Evolutionary conservation across 1,139 yeast species (phyloP).

Genomic region (Kodamaea suecica): DNA sequence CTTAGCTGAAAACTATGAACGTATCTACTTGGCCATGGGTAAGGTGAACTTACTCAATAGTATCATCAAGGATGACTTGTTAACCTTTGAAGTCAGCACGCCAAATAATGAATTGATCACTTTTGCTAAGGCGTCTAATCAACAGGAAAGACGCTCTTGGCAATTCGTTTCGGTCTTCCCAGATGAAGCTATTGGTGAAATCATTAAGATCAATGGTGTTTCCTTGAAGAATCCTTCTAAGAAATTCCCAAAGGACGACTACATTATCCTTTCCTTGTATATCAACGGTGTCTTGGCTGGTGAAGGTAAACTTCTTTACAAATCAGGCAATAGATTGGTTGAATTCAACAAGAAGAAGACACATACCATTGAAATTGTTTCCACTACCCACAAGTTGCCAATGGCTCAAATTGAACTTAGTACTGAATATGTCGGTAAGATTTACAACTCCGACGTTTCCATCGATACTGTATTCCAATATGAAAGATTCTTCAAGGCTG

Average conservation of each 20-base stretch:
- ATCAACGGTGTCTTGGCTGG: slow-evolving; percentile 64
- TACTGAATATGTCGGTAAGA: slow-evolving; percentile 69
- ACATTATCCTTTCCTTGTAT: slow-evolving; percentile 55
- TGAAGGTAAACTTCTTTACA: slow-evolving; percentile 45
- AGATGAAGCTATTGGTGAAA: slow-evolving; percentile 72
- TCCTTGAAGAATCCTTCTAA: slow-evolving; percentile 34
- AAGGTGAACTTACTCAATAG: slow-evolving; percentile 41
- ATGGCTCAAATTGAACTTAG: slow-evolving; percentile 56
- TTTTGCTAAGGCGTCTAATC: slow-evolving; percentile 70
- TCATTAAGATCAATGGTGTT: slow-evolving; percentile 57
- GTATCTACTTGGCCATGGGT: slow-evolving; percentile 57
- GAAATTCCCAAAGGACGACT: slow-evolving; percentile 47
- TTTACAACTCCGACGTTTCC: slow-evolving; percentile 58
- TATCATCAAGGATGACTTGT: slow-evolving; percentile 34
- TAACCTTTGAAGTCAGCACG: slow-evolving; percentile 49
- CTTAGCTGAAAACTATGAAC: slow-evolving; percentile 55
- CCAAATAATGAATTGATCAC: slow-evolving; percentile 47
- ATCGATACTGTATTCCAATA: slow-evolving; percentile 58
- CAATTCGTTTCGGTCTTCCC: slow-evolving; percentile 75
- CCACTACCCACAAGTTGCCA: slow-evolving; percentile 33
- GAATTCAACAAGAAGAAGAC: slow-evolving; percentile 39
- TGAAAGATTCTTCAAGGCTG: slow-evolving; percentile 45
- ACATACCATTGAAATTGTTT: slow-evolving; percentile 35
- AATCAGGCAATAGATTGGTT: slow-evolving; percentile 39
- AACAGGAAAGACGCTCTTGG: slow-evolving; percentile 55